Base-by-base conservation (phyloP, 495 filamentous ascomycete genomes). In the Amphirosellinia nigrospora region DNA sequence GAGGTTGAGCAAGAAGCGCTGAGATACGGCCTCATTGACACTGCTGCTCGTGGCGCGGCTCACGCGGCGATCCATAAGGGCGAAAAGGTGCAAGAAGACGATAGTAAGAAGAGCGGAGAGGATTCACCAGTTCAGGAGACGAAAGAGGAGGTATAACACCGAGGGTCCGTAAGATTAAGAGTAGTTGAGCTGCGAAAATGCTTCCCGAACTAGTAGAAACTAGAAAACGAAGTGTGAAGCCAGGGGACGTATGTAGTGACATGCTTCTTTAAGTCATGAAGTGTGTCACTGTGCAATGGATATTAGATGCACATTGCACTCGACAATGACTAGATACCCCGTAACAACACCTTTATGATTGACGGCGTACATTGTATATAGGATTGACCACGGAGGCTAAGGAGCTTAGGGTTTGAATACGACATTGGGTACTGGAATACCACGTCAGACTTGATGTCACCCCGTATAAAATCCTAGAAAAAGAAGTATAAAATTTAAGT, bases 1-100 rank as follows among this genome's bases (percentile, higher is more conserved):
- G 88, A 92, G 75, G 83, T 93, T 30, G 90, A 93, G 78, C 76
- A 78, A 61, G 88, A 89, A 73, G 88, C 88, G 13, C 72, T 84
- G 41, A 82, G 85, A 73, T 92, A 92, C 72, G 90, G 89, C 9
- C 86, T 90, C 16, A 75, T 84, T 53, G 76, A 78, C 36, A 73
- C 69, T 50, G 74, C 74, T 30, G 72, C 74, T 19, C 69, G 76
- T 28, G 76, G 74, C 38, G 76, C 71, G 1, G 48, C 64, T 0
- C 70, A 66, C 1, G 55, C 68, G 5, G 43, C 28, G 10, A 39
- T 39, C 6, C 46, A 58, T 9, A 26, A 34, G 16, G 34, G 16
- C 1, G 50, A 58, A 16, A 58, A 43, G 7, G 41, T 38, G 2
- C 26, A 64, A n/a, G 65, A 30, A 19, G 53, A 55, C 11, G 45